Percentiles rank a stretch among this genome's conserved stretches.
Conservation (phyloP, 2,329 filamentous ascomycete species). For the Myriangium duriaei region DNA sequence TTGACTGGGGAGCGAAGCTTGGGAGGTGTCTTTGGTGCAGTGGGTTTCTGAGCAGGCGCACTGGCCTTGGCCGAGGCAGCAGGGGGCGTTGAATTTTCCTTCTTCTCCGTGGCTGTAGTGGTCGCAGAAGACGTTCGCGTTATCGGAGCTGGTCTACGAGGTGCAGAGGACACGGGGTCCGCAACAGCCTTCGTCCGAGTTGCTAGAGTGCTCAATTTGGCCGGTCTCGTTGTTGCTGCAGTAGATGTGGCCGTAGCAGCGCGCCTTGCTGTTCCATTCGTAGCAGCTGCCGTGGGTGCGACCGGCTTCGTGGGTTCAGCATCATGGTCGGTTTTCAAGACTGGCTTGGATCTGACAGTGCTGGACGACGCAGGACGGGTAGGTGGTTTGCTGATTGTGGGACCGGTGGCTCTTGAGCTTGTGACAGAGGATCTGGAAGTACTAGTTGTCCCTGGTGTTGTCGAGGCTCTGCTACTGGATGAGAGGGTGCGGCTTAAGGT, state of each 20-base stretch:
- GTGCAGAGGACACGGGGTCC: not conserved
- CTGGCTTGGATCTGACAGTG: slow-evolving; percentile 4
- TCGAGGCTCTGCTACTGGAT: not conserved
- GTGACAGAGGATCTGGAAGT: not conserved
- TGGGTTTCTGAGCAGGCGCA: not conserved
- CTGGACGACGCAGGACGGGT: slow-evolving; percentile 4
- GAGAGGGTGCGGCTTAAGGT: slow-evolving; percentile 2
- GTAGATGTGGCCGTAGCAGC: slow-evolving; percentile 1
- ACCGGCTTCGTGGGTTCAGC: slow-evolving; percentile 1
- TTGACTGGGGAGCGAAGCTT: slow-evolving; percentile 4
- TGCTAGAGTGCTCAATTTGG: slow-evolving; percentile 1
- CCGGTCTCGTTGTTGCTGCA: slow-evolving; percentile 1
- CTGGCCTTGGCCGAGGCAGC: not conserved
- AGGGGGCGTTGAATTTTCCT: not conserved
- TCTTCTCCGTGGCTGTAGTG: not conserved
- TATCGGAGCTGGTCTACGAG: slow-evolving; percentile 2
- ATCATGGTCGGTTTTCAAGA: slow-evolving; percentile 5
- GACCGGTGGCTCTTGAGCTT: slow-evolving; percentile 1
- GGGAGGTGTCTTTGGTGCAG: not conserved
- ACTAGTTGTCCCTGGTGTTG: not conserved
- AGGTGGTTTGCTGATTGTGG: slow-evolving; percentile 9
- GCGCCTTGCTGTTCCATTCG: slow-evolving; percentile 1
- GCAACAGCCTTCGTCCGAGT: not conserved
- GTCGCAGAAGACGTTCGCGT: not conserved
- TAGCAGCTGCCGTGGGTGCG: not conserved